Percentiles rank a stretch among this genome's conserved stretches.
These are phyloP conservation scores for Coprinellus micaceus DNA, from an alignment of 768 basidiomycete genomes.

Conservation along the genomic window DNA sequence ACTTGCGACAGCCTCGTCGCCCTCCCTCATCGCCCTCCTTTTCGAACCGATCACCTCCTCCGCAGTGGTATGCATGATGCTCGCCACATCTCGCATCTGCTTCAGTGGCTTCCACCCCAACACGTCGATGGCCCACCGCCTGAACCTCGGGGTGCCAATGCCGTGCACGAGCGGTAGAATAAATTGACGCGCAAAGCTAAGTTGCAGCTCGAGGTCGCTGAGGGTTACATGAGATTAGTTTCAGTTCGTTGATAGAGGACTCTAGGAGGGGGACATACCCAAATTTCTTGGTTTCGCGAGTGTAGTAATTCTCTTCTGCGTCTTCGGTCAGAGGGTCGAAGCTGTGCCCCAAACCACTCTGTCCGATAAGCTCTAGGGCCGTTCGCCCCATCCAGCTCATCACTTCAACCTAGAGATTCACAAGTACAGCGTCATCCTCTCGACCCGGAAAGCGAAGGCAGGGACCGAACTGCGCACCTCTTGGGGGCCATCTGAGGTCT, in stretches of 20 bases:
- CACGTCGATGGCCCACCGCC: no score
- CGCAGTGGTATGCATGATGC: background rate
- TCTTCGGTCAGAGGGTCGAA: conserved; percentile 32
- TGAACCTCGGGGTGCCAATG: no score
- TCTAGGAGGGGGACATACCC: conserved; percentile 14
- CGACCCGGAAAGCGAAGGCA: no score
- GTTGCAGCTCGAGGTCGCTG: no score
- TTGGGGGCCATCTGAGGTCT: conserved; percentile 25
- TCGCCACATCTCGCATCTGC: no score
- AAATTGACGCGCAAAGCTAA: no score
- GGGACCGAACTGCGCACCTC: conserved; percentile 27
- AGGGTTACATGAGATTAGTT: no score
- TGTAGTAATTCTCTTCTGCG: conserved; percentile 24
- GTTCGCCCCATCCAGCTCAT: conserved; percentile 26
- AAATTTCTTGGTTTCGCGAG: conserved; percentile 24
- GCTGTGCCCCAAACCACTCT: conserved; percentile 28
- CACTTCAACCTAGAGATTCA: conserved; percentile 12
- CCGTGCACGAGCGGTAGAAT: no score
- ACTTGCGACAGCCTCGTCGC: conserved; percentile 23
- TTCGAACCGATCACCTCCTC: conserved; percentile 33
- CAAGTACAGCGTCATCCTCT: no score
- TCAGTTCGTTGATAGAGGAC: no score
- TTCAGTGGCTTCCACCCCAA: no score
- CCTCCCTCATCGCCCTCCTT: conserved; percentile 28
- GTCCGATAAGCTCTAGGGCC: conserved; percentile 28